Percentiles rank a stretch among this genome's conserved stretches.
Evolutionary conservation across 2,329 filamentous ascomycete species (phyloP).

Genomic region (Colletotrichum sp.): DNA sequence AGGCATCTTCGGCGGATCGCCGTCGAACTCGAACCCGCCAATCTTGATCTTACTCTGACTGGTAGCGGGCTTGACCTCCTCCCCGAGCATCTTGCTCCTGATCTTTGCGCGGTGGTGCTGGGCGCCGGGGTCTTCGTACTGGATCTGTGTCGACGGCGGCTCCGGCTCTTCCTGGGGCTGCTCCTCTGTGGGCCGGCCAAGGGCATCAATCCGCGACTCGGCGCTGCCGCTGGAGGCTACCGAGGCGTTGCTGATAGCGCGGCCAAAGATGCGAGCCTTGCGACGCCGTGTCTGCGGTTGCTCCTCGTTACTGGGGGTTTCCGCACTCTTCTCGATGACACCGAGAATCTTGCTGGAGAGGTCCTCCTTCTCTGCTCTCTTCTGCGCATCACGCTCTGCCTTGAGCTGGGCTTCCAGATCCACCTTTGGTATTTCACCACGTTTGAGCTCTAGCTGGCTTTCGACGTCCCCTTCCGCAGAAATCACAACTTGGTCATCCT

Average conservation of each 20-base stretch:
- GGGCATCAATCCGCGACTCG: constrained; percentile 32
- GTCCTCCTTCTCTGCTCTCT: constrained; percentile 42
- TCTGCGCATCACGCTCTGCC: constrained; percentile 22
- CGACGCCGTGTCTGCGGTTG: constrained; percentile 24
- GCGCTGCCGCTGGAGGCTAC: constrained; percentile 52
- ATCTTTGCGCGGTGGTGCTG: constrained; percentile 46
- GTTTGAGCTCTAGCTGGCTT: neutral
- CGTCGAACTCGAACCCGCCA: constrained; percentile 15
- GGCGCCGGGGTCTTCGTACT: constrained; percentile 57
- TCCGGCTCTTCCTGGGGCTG: constrained; percentile 7
- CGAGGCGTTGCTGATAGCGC: constrained; percentile 63
- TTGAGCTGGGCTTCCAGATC: constrained; percentile 22
- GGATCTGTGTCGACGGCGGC: constrained; percentile 56
- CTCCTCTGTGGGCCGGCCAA: neutral
- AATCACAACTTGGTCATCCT: neutral
- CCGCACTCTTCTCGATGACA: constrained; percentile 40
- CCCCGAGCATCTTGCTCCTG: constrained; percentile 46
- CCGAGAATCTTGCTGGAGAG: constrained; percentile 47
- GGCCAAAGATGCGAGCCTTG: constrained; percentile 58
- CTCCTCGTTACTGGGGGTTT: constrained; percentile 19
- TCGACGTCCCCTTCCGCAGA: neutral
- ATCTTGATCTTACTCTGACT: neutral
- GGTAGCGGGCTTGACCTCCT: neutral
- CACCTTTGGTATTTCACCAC: constrained; percentile 8
- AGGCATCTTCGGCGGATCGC: neutral